phyloP scores from a whole-genome alignment of 164 flowering plant species.

The Tetrastigma voinierianum region DNA sequence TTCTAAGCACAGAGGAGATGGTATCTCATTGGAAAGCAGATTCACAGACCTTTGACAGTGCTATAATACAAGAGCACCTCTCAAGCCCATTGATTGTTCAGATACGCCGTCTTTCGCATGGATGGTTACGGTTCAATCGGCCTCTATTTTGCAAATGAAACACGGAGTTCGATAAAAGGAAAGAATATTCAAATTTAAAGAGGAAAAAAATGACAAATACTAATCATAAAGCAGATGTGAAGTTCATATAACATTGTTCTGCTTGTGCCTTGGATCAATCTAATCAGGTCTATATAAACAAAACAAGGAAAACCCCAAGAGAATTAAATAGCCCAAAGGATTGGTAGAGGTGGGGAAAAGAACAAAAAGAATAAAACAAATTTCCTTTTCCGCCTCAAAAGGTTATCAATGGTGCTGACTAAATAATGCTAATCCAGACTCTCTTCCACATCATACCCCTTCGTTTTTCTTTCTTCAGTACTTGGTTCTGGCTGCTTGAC shows the following conservation, averaged over 20 bases:
- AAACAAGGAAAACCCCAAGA: neutral
- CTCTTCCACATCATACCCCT: slow-evolving; percentile 22
- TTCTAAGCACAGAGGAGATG: too few species aligned
- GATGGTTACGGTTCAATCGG: too few species aligned
- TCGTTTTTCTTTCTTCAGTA: slow-evolving; percentile 37
- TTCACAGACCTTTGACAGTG: too few species aligned
- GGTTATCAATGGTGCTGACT: neutral
- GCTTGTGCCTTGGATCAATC: neutral
- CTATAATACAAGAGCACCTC: too few species aligned
- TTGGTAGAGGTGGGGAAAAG: neutral
- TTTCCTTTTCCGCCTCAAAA: neutral
- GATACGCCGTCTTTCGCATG: too few species aligned
- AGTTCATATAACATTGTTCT: neutral
- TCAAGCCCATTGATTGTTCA: too few species aligned
- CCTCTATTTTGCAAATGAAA: too few species aligned
- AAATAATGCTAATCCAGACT: neutral
- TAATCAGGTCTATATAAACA: neutral
- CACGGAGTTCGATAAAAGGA: too few species aligned
- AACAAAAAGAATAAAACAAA: neutral
- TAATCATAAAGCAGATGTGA: neutral
- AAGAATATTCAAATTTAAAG: too few species aligned
- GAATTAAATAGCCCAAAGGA: too few species aligned
- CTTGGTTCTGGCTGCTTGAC: slow-evolving; percentile 34
- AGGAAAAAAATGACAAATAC: neutral
- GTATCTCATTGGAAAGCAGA: too few species aligned